Base-by-base conservation (phyloP, 495 filamentous ascomycete genomes). In the Stereocaulon alpinum region DNA sequence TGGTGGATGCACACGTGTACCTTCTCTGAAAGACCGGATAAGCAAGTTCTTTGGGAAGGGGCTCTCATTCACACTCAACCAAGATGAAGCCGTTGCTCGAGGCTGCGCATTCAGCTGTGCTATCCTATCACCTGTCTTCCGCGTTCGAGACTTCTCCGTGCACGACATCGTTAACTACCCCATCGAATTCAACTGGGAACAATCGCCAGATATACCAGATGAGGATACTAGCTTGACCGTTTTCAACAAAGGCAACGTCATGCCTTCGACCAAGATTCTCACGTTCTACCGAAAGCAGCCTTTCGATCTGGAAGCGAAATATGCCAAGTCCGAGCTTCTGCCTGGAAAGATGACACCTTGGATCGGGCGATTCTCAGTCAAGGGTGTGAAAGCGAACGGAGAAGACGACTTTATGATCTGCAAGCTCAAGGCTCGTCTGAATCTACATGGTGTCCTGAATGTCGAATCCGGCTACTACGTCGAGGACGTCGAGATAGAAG, bases 101-200 rank as follows among this genome's bases (percentile, higher is more conserved):
- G 93, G 93, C 59, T 94, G 89, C 72, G 93, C 94, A 60, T 99
- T 97, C 79, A 91, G 87, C 79, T 99, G 93, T 70, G 93, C 93
- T 66, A 97, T 96, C 66, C 84, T 99, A 47, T 99, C 93, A 1
- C 93, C 93, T 27, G 87, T 95, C 64, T 99, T 99, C 86, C 90
- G 91, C 72, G 94, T 97, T 68, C 89, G 94, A 69, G 93, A 97
- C 76, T 99, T 97, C 74, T 84, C 91, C 65, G 83, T 97, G 54
- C 90, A 96, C 77, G 93, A 99, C 71, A 91, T 96, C 64, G 89
- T 96, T 71, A 90, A 83, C 77, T 97, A 97, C 77, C 93, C 93
- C 37, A 96, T 99, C 74, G 94, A 99, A 72, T 99, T 99, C 77
- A 88, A 89, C 56, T 99, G 93, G 93, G 93, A 99, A 80, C 93